Evolutionary conservation across 164 flowering plant genomes (phyloP).

Genomic region (Magnolia kwangsiensis): DNA sequence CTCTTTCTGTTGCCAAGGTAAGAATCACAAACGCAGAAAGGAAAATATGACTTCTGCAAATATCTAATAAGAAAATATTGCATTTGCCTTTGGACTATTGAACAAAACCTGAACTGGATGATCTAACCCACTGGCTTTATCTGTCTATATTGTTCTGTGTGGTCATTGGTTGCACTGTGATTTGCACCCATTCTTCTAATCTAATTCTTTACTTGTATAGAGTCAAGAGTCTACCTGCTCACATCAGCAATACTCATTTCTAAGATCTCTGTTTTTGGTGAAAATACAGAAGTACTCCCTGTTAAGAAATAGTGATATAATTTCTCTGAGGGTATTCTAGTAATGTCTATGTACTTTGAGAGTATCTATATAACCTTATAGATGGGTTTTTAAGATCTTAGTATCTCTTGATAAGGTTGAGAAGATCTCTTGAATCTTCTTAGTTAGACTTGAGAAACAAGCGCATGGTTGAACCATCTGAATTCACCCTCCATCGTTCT

Average conservation of each 20-base stretch:
- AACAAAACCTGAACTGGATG: neutral
- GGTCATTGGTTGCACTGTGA: neutral
- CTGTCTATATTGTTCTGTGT: neutral
- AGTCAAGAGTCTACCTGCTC: neutral
- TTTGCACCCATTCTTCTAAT: neutral
- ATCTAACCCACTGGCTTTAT: neutral
- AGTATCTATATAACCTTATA: no score
- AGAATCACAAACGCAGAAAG: constrained; percentile 12
- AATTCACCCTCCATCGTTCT: no score
- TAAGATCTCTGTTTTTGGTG: no score
- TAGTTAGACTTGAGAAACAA: no score
- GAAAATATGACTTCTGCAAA: neutral
- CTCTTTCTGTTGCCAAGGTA: constrained; percentile 66
- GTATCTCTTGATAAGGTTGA: no score
- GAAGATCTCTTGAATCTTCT: no score
- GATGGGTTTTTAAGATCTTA: no score
- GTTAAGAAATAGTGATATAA: no score
- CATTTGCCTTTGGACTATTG: neutral
- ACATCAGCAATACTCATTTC: neutral
- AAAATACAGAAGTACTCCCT: no score
- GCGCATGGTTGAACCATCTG: no score
- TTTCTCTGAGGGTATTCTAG: no score
- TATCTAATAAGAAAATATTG: neutral
- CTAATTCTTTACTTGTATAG: neutral
- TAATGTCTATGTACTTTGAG: no score